phyloP scores from a whole-genome alignment of 768 basidiomycete species.

The Suillus brevipes region DNA sequence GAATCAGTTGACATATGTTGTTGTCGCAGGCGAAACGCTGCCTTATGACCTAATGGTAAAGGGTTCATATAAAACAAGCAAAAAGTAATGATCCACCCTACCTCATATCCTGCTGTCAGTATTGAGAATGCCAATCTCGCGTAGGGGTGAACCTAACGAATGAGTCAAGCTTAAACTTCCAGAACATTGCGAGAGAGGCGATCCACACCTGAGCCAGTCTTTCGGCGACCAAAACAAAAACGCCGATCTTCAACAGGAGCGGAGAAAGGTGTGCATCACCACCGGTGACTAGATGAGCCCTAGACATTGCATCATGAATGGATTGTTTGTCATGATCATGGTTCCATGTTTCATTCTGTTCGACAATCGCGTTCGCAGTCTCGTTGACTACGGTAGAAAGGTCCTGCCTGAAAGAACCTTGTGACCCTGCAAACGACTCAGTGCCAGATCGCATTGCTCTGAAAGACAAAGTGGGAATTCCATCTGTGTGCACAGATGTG shows the following conservation, averaged over 20 bases:
- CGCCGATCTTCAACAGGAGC: constrained; percentile 7
- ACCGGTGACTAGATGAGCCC: not conserved
- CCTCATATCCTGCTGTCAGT: constrained; percentile 4
- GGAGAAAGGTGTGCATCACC: constrained; percentile 2
- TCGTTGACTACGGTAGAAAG: not conserved
- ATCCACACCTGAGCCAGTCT: constrained; percentile 1
- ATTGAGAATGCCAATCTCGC: constrained; percentile 9
- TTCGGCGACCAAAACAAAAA: constrained; percentile 3
- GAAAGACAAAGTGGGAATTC: not conserved
- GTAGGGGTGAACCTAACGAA: constrained; percentile 15
- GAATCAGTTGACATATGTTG: constrained; percentile 2
- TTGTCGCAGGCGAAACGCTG: not conserved
- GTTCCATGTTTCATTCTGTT: too few species aligned
- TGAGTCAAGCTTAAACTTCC: not conserved
- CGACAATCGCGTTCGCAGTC: not conserved
- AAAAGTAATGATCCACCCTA: not conserved
- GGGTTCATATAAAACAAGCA: not conserved
- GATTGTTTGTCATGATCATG: too few species aligned
- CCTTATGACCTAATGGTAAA: not conserved
- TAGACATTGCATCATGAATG: too few species aligned
- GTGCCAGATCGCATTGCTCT: not conserved
- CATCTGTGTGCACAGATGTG: not conserved
- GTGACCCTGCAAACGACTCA: not conserved
- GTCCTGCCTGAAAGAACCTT: not conserved
- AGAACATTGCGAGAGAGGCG: not conserved